Conservation (phyloP, 345 rosid species). For the Limnanthes douglasii region DNA sequence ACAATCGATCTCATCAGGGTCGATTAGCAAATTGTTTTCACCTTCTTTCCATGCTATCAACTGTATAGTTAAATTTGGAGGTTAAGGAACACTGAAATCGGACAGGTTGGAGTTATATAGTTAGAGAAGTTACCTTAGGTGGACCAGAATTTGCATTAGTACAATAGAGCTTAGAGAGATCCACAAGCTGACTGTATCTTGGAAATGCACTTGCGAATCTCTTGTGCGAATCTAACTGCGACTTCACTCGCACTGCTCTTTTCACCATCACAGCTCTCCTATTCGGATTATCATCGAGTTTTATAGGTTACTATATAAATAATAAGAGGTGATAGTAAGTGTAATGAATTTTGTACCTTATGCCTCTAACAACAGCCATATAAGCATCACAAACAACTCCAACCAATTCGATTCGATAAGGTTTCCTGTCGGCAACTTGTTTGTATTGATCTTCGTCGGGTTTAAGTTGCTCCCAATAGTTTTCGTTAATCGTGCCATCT, state of each 20-base stretch:
- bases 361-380: constrained; percentile 78
- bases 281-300: background rate
- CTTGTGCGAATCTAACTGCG: constrained; percentile 76
- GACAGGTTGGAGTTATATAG: no score
- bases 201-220: constrained; percentile 76
- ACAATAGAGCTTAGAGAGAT: constrained; percentile 70
- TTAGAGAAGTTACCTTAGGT: constrained; percentile 73
- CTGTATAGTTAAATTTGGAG: constrained; percentile 23
- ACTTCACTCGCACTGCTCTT: constrained; percentile 76
- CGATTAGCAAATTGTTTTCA: constrained; percentile 42
- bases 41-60: constrained; percentile 79
- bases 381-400: constrained; percentile 93
- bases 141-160: constrained; percentile 65
- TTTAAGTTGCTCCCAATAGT: constrained; percentile 52
- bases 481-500: constrained; percentile 49
- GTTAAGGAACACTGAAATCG: background rate
- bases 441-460: constrained; percentile 18
- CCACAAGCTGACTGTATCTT: constrained; percentile 53
- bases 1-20: constrained; percentile 40
- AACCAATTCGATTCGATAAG: constrained; percentile 66
- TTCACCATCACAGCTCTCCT: constrained; percentile 75
- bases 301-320: background rate
- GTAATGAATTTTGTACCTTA: constrained; percentile 30
- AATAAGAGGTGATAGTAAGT: background rate
- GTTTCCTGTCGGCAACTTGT: constrained; percentile 21